Base-by-base conservation (phyloP, 1,284 basidiomycete species). In the Melampsora occidentalis region DNA sequence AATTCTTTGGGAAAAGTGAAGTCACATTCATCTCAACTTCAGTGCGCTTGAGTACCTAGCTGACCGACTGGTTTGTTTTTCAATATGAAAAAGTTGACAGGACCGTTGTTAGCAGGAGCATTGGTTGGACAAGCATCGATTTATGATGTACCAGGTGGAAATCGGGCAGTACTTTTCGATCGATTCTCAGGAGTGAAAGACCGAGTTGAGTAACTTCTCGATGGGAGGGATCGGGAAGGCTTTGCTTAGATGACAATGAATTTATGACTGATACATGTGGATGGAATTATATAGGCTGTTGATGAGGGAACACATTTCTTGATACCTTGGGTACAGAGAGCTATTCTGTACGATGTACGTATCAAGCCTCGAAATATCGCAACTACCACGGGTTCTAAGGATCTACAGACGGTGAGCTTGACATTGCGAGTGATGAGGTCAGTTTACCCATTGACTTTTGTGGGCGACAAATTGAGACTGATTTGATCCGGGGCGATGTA, bases 301-400 rank as follows among this genome's bases (percentile, higher is more conserved):
- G 87, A 88, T 16, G 94, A 99, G 85, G 97, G 97, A n/a, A 99
- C 97, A 5, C 97, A 99, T 85, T 90, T 99, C 84, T 87, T 99
- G 78, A 86, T 99, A 77, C 96, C 96, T 49, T 94, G 95, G 93
- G 85, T 99, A 66, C 94, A 96, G 83, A 88, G 90, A 78, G 95
- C 96, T 16, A 97, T 99, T 84, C 86, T 99, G 65, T 98, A 97
- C 83, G 97, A 99, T 86, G 95, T 94, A 79, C 89, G 97, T 78
- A 97, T 96, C 83, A 99, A 99, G 85, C 96, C 96, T 63, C 86
- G 94, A 81, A 98, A 97, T 83, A 99, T 99, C 79, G 94, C 93
- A 22, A 98, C 96, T 0, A 95, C 92, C 7, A 97, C 94, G 46
- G 94, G 94, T 14, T 96, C 93, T 31, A 97, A 97, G 78, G 86